Evolutionary conservation across 305 asterid species (phyloP), one percentile per base, ranked within the genome.

Genomic region (Petunia hybrid): DNA sequence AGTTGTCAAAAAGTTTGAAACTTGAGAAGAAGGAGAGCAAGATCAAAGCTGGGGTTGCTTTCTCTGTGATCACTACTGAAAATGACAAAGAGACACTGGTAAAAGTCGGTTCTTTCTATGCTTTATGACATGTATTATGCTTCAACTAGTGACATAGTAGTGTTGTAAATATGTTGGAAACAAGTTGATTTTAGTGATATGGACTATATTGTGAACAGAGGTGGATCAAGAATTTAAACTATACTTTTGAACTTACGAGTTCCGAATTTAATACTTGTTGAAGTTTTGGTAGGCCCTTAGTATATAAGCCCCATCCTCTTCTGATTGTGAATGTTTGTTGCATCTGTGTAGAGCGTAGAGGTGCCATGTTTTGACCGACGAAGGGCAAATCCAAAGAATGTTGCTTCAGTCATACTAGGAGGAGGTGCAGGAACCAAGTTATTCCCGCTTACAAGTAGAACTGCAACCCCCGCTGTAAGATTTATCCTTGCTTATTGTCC

Each of bases 401-500:
- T 96, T 85, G 98, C 97, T 62, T 97, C 98, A 16, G 91, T 96
- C 81, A 94, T 96, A 60, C 90, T 96, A 51, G 99, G 99, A 82
- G 99, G 99, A 60, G 99, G 99, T 3, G 87, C 97, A 0, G 98
- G 99, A 41, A 53, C 90, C 1, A 97, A 94, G 16, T 92, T 96
- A 5, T 94, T 96, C 86, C 99, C 99, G 2, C 97, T 96, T 66
- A 96, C 99, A 6, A 90, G 91, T 80, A 89, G 93, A 89, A 77
- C 97, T 73, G 98, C 99, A 57, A 94, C 98, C 31, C 99, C 98
- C 76, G 99, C 99, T 82, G 99, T 96, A 89, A 91, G 97, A 31
- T 14, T 63, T 55, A 16, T 60, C 46, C 6, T 39, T 48, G 77
- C 61, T 70, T 43, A 12, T 71, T 31, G 46, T 2, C 46, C 39